Evolutionary conservation across 2,329 filamentous ascomycete genomes (phyloP).

Genomic region (Fusarium liriodendri): DNA sequence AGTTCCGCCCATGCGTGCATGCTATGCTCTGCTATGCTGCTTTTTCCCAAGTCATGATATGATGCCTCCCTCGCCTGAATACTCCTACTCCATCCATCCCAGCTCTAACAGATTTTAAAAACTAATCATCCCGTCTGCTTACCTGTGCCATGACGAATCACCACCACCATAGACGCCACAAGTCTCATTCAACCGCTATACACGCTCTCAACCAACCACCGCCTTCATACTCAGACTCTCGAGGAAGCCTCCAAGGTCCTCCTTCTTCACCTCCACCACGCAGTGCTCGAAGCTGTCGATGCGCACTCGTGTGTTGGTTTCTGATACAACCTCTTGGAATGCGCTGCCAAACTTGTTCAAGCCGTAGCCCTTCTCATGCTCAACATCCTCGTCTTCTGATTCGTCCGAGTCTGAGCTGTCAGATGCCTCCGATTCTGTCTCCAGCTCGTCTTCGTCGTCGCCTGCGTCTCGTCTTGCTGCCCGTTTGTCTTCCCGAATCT

Average conservation of each 20-base stretch:
- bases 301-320: slow-evolving; percentile 88
- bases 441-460: slow-evolving; percentile 61
- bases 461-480: slow-evolving; percentile 64
- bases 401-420: slow-evolving; percentile 58
- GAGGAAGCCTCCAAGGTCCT: slow-evolving; percentile 89
- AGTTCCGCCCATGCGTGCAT: slow-evolving; percentile 24
- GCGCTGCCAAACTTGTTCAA: slow-evolving; percentile 93
- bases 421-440: slow-evolving; percentile 57
- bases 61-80: slow-evolving; percentile 6
- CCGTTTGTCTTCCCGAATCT: slow-evolving; percentile 69
- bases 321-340: slow-evolving; percentile 93
- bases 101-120: slow-evolving; percentile 13
- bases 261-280: slow-evolving; percentile 97
- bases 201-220: slow-evolving; percentile 69
- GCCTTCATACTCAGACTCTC: slow-evolving; percentile 93
- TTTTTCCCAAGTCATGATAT: slow-evolving; percentile 32
- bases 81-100: slow-evolving; percentile 23
- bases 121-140: slow-evolving; percentile 12
- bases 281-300: slow-evolving; percentile 98
- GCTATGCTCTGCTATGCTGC: slow-evolving; percentile 18
- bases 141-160: slow-evolving; percentile 17
- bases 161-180: neutral
- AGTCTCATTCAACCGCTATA: slow-evolving; percentile 8
- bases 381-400: slow-evolving; percentile 64
- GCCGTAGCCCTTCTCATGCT: slow-evolving; percentile 74